Evolutionary conservation across 75 land plant genomes (phyloP).

Genomic region (Gnetum montanum): DNA sequence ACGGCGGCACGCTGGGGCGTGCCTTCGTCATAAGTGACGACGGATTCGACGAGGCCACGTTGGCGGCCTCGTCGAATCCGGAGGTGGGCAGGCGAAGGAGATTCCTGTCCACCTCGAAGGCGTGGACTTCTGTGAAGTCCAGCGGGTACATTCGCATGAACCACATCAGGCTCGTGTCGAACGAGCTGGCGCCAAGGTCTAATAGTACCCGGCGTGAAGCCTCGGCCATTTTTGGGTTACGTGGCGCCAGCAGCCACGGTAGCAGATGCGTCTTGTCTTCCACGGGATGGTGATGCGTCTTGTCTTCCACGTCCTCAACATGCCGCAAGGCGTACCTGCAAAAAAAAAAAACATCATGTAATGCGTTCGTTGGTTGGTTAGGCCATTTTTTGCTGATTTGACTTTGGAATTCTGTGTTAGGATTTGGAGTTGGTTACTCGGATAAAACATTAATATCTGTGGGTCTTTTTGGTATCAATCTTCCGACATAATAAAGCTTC

Average conservation of each 20-base stretch:
- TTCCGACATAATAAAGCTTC: too few relatives aligned
- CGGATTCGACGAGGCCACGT: not conserved
- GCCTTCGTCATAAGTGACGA: not conserved
- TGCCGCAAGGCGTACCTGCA: slow-evolving; percentile 18
- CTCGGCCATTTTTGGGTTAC: slow-evolving; percentile 4
- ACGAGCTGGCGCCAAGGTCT: slow-evolving; percentile 18
- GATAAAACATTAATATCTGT: too few relatives aligned
- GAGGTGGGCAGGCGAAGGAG: slow-evolving; percentile 1
- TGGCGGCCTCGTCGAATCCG: slow-evolving; percentile 11
- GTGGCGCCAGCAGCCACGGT: slow-evolving; percentile 18
- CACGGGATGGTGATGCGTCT: too few relatives aligned
- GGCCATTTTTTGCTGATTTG: too few relatives aligned
- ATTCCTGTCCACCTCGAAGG: slow-evolving; percentile 10
- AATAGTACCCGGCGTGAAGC: slow-evolving; percentile 8
- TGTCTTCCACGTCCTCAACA: slow-evolving; percentile 10
- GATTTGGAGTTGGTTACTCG: too few relatives aligned
- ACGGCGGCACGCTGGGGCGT: not conserved
- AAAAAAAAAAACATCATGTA: too few relatives aligned
- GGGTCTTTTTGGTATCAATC: too few relatives aligned
- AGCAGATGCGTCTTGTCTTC: slow-evolving; percentile 25
- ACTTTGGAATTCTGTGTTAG: too few relatives aligned
- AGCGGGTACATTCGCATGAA: slow-evolving; percentile 18
- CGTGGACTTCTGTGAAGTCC: slow-evolving; percentile 27
- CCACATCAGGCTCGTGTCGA: slow-evolving; percentile 18
- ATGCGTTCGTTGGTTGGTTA: too few relatives aligned